Conservation (phyloP, 495 filamentous ascomycete genomes). For the Talaromyces adpressus region DNA sequence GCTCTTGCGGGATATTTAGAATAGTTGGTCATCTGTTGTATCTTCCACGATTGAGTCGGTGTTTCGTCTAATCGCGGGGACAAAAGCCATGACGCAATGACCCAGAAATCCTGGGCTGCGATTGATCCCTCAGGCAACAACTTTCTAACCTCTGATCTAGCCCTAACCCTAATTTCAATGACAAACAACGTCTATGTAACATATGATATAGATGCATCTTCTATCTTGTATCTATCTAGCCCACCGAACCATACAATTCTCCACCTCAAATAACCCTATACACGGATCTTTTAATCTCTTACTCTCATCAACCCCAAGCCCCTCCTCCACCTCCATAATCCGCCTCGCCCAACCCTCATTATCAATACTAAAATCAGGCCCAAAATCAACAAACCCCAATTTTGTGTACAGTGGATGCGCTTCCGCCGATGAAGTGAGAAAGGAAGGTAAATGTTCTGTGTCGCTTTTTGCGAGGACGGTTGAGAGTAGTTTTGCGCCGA, state of each 20-base stretch:
- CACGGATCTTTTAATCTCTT: not conserved
- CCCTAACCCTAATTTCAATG: not conserved
- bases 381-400: not conserved
- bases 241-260: not conserved
- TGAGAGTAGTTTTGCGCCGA: not conserved
- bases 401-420: not conserved
- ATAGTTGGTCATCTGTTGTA: not conserved
- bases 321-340: not conserved
- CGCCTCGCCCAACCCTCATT: slow-evolving; percentile 2
- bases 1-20: not conserved
- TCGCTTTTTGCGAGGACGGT: slow-evolving; percentile 6
- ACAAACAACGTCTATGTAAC: not conserved
- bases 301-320: not conserved
- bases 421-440: not conserved
- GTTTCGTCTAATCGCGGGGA: not conserved
- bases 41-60: not conserved
- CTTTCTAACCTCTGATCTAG: not conserved
- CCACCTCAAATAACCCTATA: not conserved
- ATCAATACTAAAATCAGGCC: slow-evolving; percentile 1
- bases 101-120: not conserved
- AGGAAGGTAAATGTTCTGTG: not conserved
- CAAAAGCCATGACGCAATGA: slow-evolving; percentile 1
- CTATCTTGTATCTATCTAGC: not conserved
- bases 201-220: not conserved
- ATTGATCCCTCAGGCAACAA: not conserved